Evolutionary conservation across 257 asterid genomes (phyloP).

Genomic region (Scutellaria galericulata): DNA sequence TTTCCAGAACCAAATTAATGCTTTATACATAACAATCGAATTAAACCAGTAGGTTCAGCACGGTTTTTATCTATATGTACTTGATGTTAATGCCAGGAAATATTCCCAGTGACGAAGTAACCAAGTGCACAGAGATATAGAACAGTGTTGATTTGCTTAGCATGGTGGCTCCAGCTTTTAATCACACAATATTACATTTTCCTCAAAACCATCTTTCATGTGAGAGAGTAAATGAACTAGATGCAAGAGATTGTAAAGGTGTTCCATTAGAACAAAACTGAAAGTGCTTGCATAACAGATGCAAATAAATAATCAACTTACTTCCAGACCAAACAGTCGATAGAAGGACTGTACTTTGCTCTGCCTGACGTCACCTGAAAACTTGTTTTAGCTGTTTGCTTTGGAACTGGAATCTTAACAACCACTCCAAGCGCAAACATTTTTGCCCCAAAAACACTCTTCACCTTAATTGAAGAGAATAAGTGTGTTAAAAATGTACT

Average conservation of each 20-base stretch:
- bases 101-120: background rate
- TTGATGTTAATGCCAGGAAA: background rate
- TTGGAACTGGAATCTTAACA: conserved; percentile 97
- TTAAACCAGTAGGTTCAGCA: background rate
- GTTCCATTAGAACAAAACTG: background rate
- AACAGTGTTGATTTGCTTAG: conserved; percentile 4
- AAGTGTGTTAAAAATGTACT: conserved; percentile 7
- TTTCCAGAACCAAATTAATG: conserved; percentile 16
- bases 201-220: conserved; percentile 22
- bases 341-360: conserved; percentile 95
- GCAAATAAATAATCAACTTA: conserved; percentile 52
- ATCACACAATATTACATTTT: conserved; percentile 12
- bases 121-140: conserved; percentile 11
- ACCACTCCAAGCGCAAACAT: conserved; percentile 99
- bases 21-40: conserved; percentile 6
- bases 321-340: conserved; percentile 99
- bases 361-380: conserved; percentile 98
- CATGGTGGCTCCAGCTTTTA: background rate
- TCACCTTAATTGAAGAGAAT: conserved; percentile 65
- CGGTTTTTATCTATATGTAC: conserved; percentile 6
- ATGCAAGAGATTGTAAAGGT: conserved; percentile 18
- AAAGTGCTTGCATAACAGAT: conserved; percentile 25
- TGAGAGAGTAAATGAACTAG: conserved; percentile 12
- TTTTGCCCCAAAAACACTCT: conserved; percentile 99
- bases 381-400: conserved; percentile 97